Evolutionary conservation across 2,329 filamentous ascomycete genomes (phyloP), one percentile per base, ranked within the genome.

Genomic region (Aulographum hederae): DNA sequence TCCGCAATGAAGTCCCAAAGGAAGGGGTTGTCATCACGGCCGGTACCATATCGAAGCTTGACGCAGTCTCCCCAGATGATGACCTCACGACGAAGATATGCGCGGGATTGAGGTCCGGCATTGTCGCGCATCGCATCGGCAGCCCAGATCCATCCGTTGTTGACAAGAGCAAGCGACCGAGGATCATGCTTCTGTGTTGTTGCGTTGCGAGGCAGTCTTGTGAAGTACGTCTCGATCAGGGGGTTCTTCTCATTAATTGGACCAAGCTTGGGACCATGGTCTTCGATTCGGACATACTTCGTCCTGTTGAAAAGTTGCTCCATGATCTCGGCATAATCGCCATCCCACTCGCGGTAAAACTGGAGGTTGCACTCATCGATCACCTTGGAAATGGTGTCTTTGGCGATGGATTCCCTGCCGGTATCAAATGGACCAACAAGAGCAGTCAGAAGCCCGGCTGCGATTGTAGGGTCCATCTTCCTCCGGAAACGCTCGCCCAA

Each of bases 41-140:
- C 65, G 17, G 61, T 65, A 20, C 89, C 89, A 47, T 95, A 98
- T 13, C 89, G 75, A 32, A 98, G 66, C 60, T 98, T 98, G 39
- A 95, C 89, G 50, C 91, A 98, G 50, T 98, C 89, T 11, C 86
- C 85, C 89, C 89, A 98, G 18, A 94, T 79, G 42, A 98, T 95
- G 37, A 98, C 82, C 53, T 98, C 84, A 42, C 89, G 72, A 32
- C 82, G 72, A n/a, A 98, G 67, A 47, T 98, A 98, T n/a, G 86
- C 84, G 34, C 76, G 74, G 6, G 86, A 93, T 29, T 79, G 64
- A 0, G 84, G 78, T 0, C 91, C 91, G 18, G 89, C 89, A 46
- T 95, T 89, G 57, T 98, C 89, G 27, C 81, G 67, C 54, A 95
- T 68, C 2, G 89, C 86, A 55, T 95, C 91, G 4, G 86, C 86